Evolutionary conservation across 768 basidiomycete genomes (phyloP).

Genomic region (Tubosaeta sp.): DNA sequence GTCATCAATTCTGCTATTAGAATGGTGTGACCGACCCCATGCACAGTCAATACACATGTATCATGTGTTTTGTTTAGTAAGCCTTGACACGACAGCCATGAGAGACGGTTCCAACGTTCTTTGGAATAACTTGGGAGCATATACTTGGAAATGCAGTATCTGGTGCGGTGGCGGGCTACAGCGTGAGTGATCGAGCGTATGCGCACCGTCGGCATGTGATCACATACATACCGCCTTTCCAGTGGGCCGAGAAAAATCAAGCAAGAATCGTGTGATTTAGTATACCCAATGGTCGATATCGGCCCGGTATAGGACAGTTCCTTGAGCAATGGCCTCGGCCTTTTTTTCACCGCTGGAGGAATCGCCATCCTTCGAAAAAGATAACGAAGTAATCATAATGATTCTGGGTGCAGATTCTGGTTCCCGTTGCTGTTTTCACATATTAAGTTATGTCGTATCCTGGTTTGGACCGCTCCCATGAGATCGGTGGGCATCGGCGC

Average conservation of each 20-base stretch:
- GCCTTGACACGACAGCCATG: too few species aligned
- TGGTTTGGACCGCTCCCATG: neutral
- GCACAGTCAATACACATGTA: neutral
- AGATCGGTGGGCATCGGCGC: neutral
- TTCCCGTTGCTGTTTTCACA: too few species aligned
- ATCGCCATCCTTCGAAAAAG: too few species aligned
- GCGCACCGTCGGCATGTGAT: neutral
- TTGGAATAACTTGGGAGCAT: neutral
- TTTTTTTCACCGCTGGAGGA: neutral
- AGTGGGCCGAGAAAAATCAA: neutral
- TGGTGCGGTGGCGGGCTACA: neutral
- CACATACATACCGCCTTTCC: neutral
- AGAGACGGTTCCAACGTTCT: conserved; percentile 6
- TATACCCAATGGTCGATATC: too few species aligned
- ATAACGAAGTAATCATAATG: too few species aligned
- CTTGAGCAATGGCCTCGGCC: neutral
- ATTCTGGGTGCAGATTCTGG: neutral
- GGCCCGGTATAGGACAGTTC: too few species aligned
- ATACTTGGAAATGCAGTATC: neutral
- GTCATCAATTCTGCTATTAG: too few species aligned
- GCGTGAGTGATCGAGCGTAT: neutral
- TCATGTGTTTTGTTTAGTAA: too few species aligned
- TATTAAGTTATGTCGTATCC: neutral
- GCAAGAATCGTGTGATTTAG: too few species aligned
- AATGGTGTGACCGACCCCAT: too few species aligned